phyloP scores from a whole-genome alignment of 202 grass and related monocot species.

The Cymbopogon flexuosus region DNA sequence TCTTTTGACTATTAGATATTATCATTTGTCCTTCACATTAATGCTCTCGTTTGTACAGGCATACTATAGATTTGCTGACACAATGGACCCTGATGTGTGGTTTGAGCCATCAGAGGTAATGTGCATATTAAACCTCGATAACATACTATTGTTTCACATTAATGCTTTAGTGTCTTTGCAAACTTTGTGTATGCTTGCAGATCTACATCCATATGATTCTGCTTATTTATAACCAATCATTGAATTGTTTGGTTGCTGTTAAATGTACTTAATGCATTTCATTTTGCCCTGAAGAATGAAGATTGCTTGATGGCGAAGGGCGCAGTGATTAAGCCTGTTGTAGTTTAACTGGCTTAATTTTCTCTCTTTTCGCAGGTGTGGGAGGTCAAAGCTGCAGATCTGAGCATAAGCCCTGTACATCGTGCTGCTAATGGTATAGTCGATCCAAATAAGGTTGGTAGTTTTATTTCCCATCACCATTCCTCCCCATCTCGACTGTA shows the following conservation, averaged over 20 bases:
- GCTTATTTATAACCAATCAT: background rate
- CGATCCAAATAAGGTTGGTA: constrained; percentile 83
- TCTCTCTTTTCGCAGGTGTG: constrained; percentile 59
- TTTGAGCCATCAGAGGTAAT: constrained; percentile 90
- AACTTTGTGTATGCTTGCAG: background rate
- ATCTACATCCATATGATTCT: constrained; percentile 2
- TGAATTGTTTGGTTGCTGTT: background rate
- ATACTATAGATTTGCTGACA: constrained; percentile 87
- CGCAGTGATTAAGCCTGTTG: background rate
- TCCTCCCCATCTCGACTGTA: background rate
- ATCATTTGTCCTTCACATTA: constrained; percentile 16
- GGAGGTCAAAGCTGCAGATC: constrained; percentile 99
- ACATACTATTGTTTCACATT: background rate
- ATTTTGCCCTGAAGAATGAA: constrained; percentile 12
- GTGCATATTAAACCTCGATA: constrained; percentile 5
- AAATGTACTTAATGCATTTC: background rate
- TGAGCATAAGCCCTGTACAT: constrained; percentile 98
- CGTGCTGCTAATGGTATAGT: constrained; percentile 89
- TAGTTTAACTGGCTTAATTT: background rate
- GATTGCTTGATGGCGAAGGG: background rate
- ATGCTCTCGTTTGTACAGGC: constrained; percentile 47
- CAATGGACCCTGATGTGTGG: constrained; percentile 94
- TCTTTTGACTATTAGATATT: constrained; percentile 6
- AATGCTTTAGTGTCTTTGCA: constrained; percentile 8
- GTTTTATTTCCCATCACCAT: background rate